Base-by-base conservation (phyloP, 352 stramenopile genomes). In the Globisporangium perplexum region DNA sequence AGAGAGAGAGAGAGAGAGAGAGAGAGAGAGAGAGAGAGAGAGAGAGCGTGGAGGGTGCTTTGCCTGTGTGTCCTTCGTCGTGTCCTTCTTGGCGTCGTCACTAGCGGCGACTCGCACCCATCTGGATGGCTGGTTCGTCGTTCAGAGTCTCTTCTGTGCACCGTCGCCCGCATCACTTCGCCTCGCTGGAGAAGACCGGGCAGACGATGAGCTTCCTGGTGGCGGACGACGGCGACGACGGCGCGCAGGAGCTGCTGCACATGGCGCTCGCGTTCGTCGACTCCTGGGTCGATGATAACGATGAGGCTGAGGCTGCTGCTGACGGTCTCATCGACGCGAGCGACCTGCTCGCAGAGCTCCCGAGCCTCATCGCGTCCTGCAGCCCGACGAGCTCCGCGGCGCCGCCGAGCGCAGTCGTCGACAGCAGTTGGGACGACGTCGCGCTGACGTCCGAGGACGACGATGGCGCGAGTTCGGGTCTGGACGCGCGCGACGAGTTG, bases 211-310 rank as follows among this genome's bases (percentile, higher is more conserved):
- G 51, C 43, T 57, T 57, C 39, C 10, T 49, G 39, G 24, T 43
- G 18, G 22, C 24, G 49, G 39, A 44, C 11, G 39, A 35, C 18
- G 56, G 66, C 23, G 59, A 50, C 18, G 56, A 69, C 26, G 59
- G 68, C 51, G 7, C 56, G 43, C 31, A 59, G 15, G 22, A 47
- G 46, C 52, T 63, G 58, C 59, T 73, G 24, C 65, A 73, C 59
- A 56, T 69, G 50, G 65, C 65, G 42, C 54, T 73, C 47, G 68
- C 68, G 24, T 71, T 77, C 59, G 63, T 61, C 14, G 62, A 77
- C 54, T 43, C 68, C 6, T 73, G 60, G 39, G 39, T 11, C 35
- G 64, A 75, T 23, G 46, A 36, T n/a, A 17, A 26, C 12, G 22
- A 24, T 15, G 28, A 43, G 4, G 31, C 1, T 7, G 31, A n/a